These are phyloP conservation scores for Geotrichum candidum DNA, from an alignment of 1,139 yeast genomes.

Conservation along the genomic window DNA sequence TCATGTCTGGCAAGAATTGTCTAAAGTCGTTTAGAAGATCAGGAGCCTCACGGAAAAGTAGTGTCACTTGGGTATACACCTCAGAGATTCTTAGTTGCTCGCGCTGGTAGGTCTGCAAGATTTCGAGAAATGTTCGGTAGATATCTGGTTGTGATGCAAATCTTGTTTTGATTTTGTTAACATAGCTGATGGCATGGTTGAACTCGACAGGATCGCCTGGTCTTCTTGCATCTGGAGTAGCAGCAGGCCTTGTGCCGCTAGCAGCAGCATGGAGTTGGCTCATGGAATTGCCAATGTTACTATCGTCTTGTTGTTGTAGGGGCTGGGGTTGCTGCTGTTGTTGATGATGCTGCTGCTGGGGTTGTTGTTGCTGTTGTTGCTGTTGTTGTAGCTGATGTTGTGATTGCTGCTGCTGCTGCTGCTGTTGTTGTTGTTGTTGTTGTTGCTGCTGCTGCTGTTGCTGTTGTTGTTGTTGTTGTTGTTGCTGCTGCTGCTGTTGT, in stretches of 20 bases:
- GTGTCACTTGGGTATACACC: constrained; percentile 88
- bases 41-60: constrained; percentile 85
- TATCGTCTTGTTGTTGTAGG: background rate
- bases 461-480: background rate
- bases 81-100: constrained; percentile 94
- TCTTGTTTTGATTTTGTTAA: constrained; percentile 89
- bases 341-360: constrained; percentile 13
- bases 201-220: constrained; percentile 85
- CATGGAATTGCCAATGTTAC: constrained; percentile 26
- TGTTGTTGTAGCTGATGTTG: constrained; percentile 20
- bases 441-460: background rate
- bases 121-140: constrained; percentile 89
- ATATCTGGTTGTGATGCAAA: constrained; percentile 93
- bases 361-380: constrained; percentile 24
- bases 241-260: constrained; percentile 29
- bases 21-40: constrained; percentile 91
- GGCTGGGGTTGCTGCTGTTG: constrained; percentile 1
- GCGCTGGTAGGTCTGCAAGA: constrained; percentile 90
- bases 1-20: constrained; percentile 90
- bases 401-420: background rate
- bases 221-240: constrained; percentile 25
- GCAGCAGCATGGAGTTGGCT: constrained; percentile 41
- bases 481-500: background rate
- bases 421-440: background rate
- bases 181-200: constrained; percentile 94